Conservation (phyloP, 306 rosid genomes). For the Dalbergia cochinchinensis region DNA sequence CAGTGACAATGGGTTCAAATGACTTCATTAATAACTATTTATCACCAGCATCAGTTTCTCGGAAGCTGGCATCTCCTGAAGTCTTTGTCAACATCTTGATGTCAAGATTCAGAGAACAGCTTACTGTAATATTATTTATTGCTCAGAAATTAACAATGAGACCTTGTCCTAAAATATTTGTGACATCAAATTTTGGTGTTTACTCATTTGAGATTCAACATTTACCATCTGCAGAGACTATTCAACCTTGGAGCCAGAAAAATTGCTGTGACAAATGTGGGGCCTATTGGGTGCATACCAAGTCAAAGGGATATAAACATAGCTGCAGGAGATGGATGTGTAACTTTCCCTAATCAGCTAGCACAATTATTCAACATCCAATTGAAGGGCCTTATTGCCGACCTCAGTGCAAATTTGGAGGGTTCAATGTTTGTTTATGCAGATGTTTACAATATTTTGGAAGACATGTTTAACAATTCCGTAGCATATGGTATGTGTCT, state of each 20-base stretch:
- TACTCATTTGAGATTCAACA: not conserved
- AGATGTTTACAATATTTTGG: constrained; percentile 61
- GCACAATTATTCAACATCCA: constrained; percentile 58
- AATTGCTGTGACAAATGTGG: constrained; percentile 65
- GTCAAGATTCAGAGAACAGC: constrained; percentile 58
- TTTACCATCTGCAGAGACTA: constrained; percentile 59
- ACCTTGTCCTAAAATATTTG: not conserved
- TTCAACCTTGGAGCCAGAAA: constrained; percentile 67
- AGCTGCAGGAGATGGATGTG: constrained; percentile 55
- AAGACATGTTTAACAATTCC: constrained; percentile 64
- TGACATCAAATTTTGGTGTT: not conserved
- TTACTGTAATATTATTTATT: constrained; percentile 49
- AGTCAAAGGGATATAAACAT: constrained; percentile 65
- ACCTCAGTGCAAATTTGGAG: constrained; percentile 51
- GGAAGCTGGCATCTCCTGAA: constrained; percentile 54
- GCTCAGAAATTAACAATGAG: not conserved
- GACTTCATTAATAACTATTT: constrained; percentile 78
- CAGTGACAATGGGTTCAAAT: constrained; percentile 70
- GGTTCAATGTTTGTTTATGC: constrained; percentile 67
- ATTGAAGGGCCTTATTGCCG: constrained; percentile 57
- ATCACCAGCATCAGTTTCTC: constrained; percentile 49
- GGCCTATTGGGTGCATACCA: constrained; percentile 82
- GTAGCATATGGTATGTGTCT: constrained; percentile 51
- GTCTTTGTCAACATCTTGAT: constrained; percentile 59
- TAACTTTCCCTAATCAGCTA: constrained; percentile 54